Evolutionary conservation across 805 yeast genomes (phyloP), one percentile per base, ranked within the genome.

Genomic region (Cyberlindnera xylosilytica): DNA sequence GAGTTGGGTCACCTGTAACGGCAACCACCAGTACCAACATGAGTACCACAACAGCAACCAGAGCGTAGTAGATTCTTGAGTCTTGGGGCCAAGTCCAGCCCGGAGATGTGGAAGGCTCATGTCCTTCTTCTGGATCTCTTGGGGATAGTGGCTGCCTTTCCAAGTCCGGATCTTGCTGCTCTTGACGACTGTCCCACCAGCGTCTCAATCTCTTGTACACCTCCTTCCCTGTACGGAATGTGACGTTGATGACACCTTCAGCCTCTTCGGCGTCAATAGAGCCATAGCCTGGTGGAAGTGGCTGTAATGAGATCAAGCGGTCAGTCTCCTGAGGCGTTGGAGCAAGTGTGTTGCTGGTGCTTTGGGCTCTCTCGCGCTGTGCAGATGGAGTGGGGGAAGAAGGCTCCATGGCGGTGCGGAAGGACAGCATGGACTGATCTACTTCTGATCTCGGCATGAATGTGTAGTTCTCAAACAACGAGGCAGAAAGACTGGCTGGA

Each of bases 1-100:
- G 35, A 10, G 47, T 36, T 2, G 45, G 36, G 16, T 57, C 59
- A 2, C 56, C 57, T 12, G 53, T 54, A 1, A 31, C 19, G 3
- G 49, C 12, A 20, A 52, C 16, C 7, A 46, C 38, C 2, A 38
- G 7, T 6, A 47, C 4, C 30, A 53, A 41, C 2, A 27, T 19
- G 17, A 29, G 9, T 6, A 44, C 40, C 7, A 44, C 24, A 3
- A 38, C 30, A 10, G 44, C 17, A 1, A 37, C 41, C 18, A 30
- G 27, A 4, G 45, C 24, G 9, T 35, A 9, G 18, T 40, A 49
- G 12, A 42, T 20, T 4, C 20, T 17, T 6, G 7, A 7, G 9
- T 16, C 13, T 29, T n/a, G 13, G 5, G 32, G 18, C 28, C 28
- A 34, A 6, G 19, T 13, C 13, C 20, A 4, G 13, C 8, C 17